Conservation (phyloP, 306 rosid species). For the Vigna angularis region DNA sequence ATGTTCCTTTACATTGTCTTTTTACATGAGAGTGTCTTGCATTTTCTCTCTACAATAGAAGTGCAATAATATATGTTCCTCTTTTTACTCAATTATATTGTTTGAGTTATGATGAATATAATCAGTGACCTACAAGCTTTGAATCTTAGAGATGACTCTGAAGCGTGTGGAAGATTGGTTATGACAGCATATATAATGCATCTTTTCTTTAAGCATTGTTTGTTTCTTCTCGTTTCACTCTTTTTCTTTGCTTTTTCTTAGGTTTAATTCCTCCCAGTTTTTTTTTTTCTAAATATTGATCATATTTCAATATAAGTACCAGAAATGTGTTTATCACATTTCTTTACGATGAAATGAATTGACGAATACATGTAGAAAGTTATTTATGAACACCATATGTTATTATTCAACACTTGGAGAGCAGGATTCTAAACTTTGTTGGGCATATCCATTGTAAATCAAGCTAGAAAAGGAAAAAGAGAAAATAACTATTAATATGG, state of each 20-base stretch:
- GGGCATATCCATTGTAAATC: too few species aligned
- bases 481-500: too few species aligned
- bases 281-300: neutral
- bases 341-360: neutral
- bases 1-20: neutral
- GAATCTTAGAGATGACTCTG: neutral
- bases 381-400: neutral
- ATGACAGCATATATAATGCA: neutral
- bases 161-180: slow-evolving; percentile 9
- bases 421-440: too few species aligned
- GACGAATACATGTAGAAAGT: too few species aligned
- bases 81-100: neutral
- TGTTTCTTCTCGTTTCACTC: neutral
- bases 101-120: neutral
- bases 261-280: neutral
- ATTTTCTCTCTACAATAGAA: neutral
- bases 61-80: neutral
- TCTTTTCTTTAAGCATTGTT: neutral
- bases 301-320: neutral
- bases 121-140: neutral
- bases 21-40: neutral
- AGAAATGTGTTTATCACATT: too few species aligned
- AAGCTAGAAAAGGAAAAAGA: too few species aligned
- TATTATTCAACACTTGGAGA: neutral
- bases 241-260: neutral